These are phyloP conservation scores for Sinapis alba DNA, from an alignment of 441 rosid genomes.

Conservation along the genomic window DNA sequence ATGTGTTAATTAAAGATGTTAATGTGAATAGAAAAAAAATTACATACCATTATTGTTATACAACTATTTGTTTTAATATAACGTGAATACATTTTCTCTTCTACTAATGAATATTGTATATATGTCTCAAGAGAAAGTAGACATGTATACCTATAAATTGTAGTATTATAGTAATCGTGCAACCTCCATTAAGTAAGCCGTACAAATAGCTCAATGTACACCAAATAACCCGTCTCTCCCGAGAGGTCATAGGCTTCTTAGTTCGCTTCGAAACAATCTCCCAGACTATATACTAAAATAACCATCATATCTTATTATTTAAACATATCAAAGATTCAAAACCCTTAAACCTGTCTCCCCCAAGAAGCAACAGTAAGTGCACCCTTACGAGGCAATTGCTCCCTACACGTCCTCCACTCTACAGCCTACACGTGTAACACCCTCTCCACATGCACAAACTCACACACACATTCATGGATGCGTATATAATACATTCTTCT, in stretches of 20 bases:
- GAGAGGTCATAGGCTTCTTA: conserved; percentile 35
- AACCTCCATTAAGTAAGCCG: conserved; percentile 34
- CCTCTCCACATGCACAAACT: conserved; percentile 33
- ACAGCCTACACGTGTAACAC: conserved; percentile 31
- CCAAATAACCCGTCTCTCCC: conserved; percentile 30
- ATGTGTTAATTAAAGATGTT: background rate
- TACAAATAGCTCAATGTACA: conserved; percentile 38
- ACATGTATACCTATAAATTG: background rate
- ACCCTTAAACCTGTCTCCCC: conserved; percentile 36
- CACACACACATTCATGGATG: conserved; percentile 38
- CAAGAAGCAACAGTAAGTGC: conserved; percentile 37
- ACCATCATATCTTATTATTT: background rate
- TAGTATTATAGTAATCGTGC: conserved; percentile 20
- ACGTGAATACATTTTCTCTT: background rate
- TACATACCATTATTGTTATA: background rate
- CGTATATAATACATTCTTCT: conserved; percentile 34
- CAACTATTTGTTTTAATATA: background rate
- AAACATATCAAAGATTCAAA: conserved; percentile 24
- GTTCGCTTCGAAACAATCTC: conserved; percentile 40
- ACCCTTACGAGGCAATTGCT: conserved; percentile 42
- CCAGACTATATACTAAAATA: conserved; percentile 17
- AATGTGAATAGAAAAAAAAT: background rate
- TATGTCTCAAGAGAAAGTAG: background rate
- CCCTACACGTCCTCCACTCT: conserved; percentile 37
- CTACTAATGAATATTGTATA: background rate